Percentiles rank a stretch among this genome's conserved stretches.
These are phyloP conservation scores for Talaromyces sp. DNA, from an alignment of 2,329 filamentous ascomycete genomes.

Conservation along the genomic window DNA sequence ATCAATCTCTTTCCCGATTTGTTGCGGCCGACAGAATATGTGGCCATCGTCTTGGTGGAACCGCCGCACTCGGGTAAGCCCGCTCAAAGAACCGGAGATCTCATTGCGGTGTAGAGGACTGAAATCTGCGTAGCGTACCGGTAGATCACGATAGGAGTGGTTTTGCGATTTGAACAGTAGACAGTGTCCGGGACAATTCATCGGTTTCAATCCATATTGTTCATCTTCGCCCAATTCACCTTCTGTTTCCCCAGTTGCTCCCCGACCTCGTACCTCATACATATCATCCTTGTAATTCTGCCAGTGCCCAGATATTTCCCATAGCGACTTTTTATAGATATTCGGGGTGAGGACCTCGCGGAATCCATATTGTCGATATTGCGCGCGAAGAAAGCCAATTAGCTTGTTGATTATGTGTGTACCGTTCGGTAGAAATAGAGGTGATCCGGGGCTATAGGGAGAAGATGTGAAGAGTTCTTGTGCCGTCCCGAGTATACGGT, in stretches of 20 bases:
- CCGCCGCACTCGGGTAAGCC: conserved; percentile 76
- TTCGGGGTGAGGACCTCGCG: conserved; percentile 85
- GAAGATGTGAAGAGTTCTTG: conserved; percentile 79
- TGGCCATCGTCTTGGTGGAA: conserved; percentile 92
- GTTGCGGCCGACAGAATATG: conserved; percentile 78
- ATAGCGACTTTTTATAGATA: conserved; percentile 84
- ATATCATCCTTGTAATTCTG: conserved; percentile 90
- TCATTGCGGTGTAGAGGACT: conserved; percentile 85
- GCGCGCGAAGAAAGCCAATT: conserved; percentile 73
- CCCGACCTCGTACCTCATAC: conserved; percentile 68
- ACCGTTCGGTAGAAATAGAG: conserved; percentile 79
- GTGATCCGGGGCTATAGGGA: conserved; percentile 77
- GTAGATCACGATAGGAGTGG: conserved; percentile 75
- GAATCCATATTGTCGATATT: conserved; percentile 82
- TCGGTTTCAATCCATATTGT: conserved; percentile 81
- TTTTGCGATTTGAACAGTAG: conserved; percentile 72
- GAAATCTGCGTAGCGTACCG: conserved; percentile 82
- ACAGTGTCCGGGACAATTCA: conserved; percentile 91
- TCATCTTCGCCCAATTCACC: conserved; percentile 58
- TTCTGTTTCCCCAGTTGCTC: conserved; percentile 43
- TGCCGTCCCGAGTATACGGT: conserved; percentile 48
- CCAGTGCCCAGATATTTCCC: conserved; percentile 82
- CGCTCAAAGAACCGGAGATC: conserved; percentile 74
- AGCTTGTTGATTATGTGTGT: conserved; percentile 80
- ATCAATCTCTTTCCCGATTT: conserved; percentile 71